phyloP scores from a whole-genome alignment of 2,329 filamentous ascomycete species.

The Aspergillus intermedius region DNA sequence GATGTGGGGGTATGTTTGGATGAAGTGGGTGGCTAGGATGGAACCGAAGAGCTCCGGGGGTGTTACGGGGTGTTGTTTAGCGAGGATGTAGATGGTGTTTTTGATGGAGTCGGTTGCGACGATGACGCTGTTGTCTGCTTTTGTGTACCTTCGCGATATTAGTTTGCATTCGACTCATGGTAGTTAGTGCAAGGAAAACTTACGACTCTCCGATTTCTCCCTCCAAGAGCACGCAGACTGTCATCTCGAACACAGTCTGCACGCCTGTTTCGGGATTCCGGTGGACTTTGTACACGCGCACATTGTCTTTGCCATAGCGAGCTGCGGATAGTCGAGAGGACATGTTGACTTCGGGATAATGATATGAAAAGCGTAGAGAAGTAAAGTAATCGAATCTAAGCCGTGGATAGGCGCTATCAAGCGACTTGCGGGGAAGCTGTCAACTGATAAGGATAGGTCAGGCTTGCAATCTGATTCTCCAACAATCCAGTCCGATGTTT shows the following conservation, averaged over 20 bases:
- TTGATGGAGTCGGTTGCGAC: conserved; percentile 98
- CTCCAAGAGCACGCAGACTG: conserved; percentile 84
- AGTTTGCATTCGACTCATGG: neutral
- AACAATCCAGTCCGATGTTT: too few species aligned
- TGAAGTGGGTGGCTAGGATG: conserved; percentile 79
- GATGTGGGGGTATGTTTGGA: conserved; percentile 84
- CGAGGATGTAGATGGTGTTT: conserved; percentile 92
- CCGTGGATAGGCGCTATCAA: too few species aligned
- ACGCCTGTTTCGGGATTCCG: conserved; percentile 67
- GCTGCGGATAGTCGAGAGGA: conserved; percentile 38
- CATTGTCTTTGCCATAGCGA: conserved; percentile 73
- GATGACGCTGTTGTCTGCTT: conserved; percentile 88
- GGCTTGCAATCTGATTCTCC: too few species aligned
- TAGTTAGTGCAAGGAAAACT: conserved; percentile 22
- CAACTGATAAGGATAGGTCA: too few species aligned
- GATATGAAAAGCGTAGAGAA: neutral
- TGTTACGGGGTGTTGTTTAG: conserved; percentile 85
- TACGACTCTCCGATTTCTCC: conserved; percentile 82
- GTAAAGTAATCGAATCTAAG: too few species aligned
- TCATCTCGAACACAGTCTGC: conserved; percentile 91
- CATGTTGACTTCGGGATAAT: conserved; percentile 14
- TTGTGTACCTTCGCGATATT: conserved; percentile 64
- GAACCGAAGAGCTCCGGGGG: conserved; percentile 88
- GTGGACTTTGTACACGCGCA: conserved; percentile 94
- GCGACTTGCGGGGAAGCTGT: too few species aligned